Conservation (phyloP, 2,329 filamentous ascomycete genomes). For the Zymoseptoria pseudotritici region DNA sequence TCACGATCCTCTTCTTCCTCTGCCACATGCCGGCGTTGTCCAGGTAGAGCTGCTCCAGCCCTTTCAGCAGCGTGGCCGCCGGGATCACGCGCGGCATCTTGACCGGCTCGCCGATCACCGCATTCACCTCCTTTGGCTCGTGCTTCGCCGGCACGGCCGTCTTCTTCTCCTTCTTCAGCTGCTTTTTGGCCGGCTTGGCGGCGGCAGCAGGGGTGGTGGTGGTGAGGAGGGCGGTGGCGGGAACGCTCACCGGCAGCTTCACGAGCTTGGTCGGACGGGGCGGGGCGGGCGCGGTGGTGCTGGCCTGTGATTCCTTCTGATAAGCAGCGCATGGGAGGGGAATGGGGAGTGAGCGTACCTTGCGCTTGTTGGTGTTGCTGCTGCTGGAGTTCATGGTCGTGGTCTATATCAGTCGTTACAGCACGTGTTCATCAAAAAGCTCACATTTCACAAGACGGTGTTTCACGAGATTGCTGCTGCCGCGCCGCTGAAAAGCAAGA, state of each 20-base stretch:
- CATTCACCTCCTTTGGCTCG: neutral
- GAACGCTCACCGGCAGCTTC: neutral
- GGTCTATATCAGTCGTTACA: neutral
- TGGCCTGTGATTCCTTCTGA: neutral
- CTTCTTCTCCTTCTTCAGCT: neutral
- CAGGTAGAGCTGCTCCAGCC: neutral
- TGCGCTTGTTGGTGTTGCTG: neutral
- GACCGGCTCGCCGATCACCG: neutral
- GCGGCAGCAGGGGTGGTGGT: neutral
- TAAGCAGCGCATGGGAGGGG: neutral
- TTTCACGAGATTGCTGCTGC: neutral
- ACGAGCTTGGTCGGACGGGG: neutral
- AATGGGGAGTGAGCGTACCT: neutral
- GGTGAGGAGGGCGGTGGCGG: neutral
- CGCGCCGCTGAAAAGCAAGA: neutral
- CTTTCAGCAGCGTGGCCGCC: neutral
- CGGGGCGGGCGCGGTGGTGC: neutral
- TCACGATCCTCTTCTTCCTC: neutral
- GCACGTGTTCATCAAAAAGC: neutral
- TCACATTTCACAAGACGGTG: neutral
- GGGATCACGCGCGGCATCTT: neutral
- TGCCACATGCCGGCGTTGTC: neutral
- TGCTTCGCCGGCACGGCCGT: too few relatives aligned
- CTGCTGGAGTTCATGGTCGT: neutral
- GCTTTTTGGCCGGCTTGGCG: neutral